These are phyloP conservation scores for Artomyces pyxidatus DNA, from an alignment of 768 basidiomycete species.

Conservation along the genomic window DNA sequence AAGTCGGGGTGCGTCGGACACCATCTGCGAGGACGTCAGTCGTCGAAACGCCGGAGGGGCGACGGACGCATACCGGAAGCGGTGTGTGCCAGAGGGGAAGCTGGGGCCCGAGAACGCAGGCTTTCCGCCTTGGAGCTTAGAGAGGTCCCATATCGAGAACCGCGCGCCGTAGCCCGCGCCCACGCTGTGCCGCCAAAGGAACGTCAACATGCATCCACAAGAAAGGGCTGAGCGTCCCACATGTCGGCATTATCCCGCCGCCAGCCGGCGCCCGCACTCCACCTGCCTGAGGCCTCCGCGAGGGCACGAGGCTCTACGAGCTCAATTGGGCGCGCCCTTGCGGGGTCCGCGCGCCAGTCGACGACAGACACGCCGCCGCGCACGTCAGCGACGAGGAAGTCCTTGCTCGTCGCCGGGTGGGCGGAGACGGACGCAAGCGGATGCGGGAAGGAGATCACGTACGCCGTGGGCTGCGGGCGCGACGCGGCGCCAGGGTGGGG, in stretches of 20 bases:
- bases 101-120: constrained; percentile 54
- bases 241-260: constrained; percentile 60
- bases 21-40: constrained; percentile 45
- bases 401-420: constrained; percentile 68
- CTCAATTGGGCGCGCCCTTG: constrained; percentile 49
- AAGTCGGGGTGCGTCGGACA: constrained; percentile 67
- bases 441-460: constrained; percentile 65
- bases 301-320: constrained; percentile 64
- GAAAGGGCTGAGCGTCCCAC: constrained; percentile 30
- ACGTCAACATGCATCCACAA: neutral
- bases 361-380: constrained; percentile 67
- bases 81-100: constrained; percentile 58
- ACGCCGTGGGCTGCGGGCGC: constrained; percentile 67
- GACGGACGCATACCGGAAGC: constrained; percentile 50
- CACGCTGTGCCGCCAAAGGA: constrained; percentile 38
- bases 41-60: neutral
- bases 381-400: constrained; percentile 70
- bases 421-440: constrained; percentile 62
- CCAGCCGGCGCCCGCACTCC: constrained; percentile 63
- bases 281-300: constrained; percentile 38
- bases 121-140: constrained; percentile 64
- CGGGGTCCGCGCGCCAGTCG: constrained; percentile 77
- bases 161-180: constrained; percentile 68
- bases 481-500: constrained; percentile 26
- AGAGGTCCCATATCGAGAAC: constrained; percentile 73